A percentile compares a stretch with the other conserved stretches of the same genome.
Evolutionary conservation across 1,139 yeast genomes (phyloP).

Genomic region (Scheffersomyces illinoinensis): DNA sequence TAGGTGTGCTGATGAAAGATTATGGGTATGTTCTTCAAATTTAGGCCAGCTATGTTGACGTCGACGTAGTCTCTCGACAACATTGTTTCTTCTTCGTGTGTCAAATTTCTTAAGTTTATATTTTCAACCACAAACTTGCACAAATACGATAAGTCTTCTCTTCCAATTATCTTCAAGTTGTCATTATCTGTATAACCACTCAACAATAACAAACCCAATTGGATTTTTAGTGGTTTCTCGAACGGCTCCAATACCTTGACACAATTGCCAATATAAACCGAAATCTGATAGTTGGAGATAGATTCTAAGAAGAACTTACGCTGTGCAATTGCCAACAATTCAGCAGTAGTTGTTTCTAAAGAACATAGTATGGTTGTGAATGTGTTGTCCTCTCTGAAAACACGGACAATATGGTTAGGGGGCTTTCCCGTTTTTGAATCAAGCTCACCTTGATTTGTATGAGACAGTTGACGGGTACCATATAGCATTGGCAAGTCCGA

Average conservation of each 20-base stretch:
- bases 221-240: constrained; percentile 79
- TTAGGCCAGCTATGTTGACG: constrained; percentile 73
- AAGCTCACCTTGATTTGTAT: constrained; percentile 19
- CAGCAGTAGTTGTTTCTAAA: constrained; percentile 74
- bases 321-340: constrained; percentile 65
- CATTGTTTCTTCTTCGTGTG: constrained; percentile 65
- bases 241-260: constrained; percentile 71
- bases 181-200: constrained; percentile 84
- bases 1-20: constrained; percentile 78
- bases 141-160: constrained; percentile 84
- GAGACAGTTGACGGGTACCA: constrained; percentile 33
- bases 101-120: constrained; percentile 66
- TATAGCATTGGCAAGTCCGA: constrained; percentile 35
- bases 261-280: constrained; percentile 77
- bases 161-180: constrained; percentile 73
- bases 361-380: constrained; percentile 80
- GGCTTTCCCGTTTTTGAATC: constrained; percentile 13
- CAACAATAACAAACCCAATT: constrained; percentile 67
- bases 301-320: constrained; percentile 76
- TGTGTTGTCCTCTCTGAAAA: constrained; percentile 78
- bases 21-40: constrained; percentile 82
- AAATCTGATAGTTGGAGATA: constrained; percentile 71
- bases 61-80: constrained; percentile 68
- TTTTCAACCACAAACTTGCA: constrained; percentile 83
- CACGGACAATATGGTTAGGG: constrained; percentile 59